These are phyloP conservation scores for Croton setiger DNA, from an alignment of 441 rosid genomes.

Conservation along the genomic window DNA sequence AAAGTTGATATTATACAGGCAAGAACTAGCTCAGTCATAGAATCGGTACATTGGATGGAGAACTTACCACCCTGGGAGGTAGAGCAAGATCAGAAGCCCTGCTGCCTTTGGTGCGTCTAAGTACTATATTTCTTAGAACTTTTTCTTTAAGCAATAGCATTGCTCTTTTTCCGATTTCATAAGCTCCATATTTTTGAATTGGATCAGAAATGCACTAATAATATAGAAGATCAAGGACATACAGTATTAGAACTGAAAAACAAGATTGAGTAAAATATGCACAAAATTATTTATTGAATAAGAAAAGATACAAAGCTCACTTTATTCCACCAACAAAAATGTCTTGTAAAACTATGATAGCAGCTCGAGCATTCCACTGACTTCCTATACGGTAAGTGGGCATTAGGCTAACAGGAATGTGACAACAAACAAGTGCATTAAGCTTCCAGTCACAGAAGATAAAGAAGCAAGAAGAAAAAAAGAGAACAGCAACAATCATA, in stretches of 20 bases:
- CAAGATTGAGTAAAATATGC: not conserved
- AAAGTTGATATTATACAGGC: conserved; percentile 11
- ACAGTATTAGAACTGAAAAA: conserved; percentile 7
- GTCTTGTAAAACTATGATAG: conserved; percentile 76
- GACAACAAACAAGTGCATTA: no score
- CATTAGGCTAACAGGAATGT: not conserved
- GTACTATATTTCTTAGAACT: conserved; percentile 58
- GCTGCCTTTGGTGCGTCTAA: conserved; percentile 91
- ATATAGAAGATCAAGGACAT: conserved; percentile 6
- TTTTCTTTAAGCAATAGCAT: conserved; percentile 87
- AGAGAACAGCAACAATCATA: not conserved
- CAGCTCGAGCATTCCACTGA: conserved; percentile 57
- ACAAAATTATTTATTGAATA: not conserved
- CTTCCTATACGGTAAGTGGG: conserved; percentile 38
- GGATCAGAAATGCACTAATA: conserved; percentile 75
- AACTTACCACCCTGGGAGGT: conserved; percentile 87
- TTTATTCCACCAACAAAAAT: conserved; percentile 99
- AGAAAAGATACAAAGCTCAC: conserved; percentile 39
- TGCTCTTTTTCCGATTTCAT: conserved; percentile 53
- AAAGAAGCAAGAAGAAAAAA: no score
- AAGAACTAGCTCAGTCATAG: conserved; percentile 7
- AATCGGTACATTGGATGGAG: not conserved
- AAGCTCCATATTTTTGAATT: conserved; percentile 48
- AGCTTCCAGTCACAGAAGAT: no score
- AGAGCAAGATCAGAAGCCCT: conserved; percentile 99